Evolutionary conservation across 1,139 yeast species (phyloP), one percentile per base, ranked within the genome.

Genomic region (Protomyces inouyei): DNA sequence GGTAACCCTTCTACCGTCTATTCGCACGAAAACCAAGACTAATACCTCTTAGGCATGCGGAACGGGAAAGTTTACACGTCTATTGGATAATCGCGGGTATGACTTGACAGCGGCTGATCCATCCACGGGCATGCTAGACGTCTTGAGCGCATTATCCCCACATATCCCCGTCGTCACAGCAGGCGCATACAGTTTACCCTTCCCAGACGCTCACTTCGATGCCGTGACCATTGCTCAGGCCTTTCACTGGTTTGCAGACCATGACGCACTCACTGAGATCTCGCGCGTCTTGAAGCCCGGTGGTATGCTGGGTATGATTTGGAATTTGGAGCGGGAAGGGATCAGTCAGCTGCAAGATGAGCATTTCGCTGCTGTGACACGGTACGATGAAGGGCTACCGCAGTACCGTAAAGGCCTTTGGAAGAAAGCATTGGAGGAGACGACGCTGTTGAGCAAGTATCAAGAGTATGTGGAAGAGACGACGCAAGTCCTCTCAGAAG

Each of bases 201-300:
- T 80, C 0, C 76, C 75, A 1, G 83, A 79, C 65, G 70, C 72
- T 18, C 74, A 82, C 0, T 78, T 79, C 16, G 88, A 85, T 71
- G 80, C 81, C 0, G 76, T 85, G 0, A 74, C 84, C n/a, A 74
- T 82, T 12, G 88, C 89, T 0, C 88, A 85, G 70, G 89, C 84
- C 0, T 85, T 82, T 72, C 89, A 85, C 70, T 85, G 89, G 89
- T 85, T 85, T 73, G 80, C 85, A 16, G 85, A 83, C 70, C 65
- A 69, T 1, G 77, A 75, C 3, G 77, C 86, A 1, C 72, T 85
- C 48, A 73, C 75, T 64, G 88, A 85, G 70, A 72, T 85, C 37
- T 70, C 75, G 51, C 75, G 88, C 35, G 83, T 85, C 0, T 76
- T 85, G 68, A 82, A 81, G 69, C 85, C 86, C 0, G 51, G 53